phyloP scores from a whole-genome alignment of 1,139 yeast species.

The Yamadazyma jaroonii region DNA sequence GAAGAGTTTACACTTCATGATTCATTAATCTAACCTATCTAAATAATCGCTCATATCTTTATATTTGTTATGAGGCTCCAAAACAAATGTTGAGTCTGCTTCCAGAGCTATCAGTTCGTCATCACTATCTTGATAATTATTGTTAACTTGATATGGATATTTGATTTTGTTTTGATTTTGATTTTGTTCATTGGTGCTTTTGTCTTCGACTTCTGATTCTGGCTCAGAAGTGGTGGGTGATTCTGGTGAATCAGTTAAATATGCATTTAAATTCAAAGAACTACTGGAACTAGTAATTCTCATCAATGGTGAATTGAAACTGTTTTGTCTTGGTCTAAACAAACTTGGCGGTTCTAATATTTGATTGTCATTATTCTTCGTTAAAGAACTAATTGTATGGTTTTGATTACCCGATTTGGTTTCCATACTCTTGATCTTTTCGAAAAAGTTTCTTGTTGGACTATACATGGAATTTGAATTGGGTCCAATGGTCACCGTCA shows the following conservation, averaged over 20 bases:
- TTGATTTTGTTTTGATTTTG: not conserved
- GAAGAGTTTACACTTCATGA: not conserved
- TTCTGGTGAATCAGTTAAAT: conserved; percentile 30
- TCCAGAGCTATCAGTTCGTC: conserved; percentile 5
- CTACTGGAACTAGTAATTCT: conserved; percentile 43
- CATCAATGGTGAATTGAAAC: conserved; percentile 23
- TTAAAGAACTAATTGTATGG: conserved; percentile 36
- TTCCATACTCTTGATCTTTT: conserved; percentile 14
- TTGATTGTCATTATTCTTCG: conserved; percentile 11
- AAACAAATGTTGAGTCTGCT: conserved; percentile 17
- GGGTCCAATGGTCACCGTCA: conserved; percentile 15
- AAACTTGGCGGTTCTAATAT: conserved; percentile 41
- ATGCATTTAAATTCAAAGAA: conserved; percentile 44
- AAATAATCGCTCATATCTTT: conserved; percentile 26
- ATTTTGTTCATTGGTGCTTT: not conserved
- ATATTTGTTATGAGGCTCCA: conserved; percentile 5
- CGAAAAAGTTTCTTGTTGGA: conserved; percentile 17
- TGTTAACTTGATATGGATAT: not conserved
- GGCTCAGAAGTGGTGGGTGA: conserved; percentile 7
- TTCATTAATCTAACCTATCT: conserved; percentile 20
- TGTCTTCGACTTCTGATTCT: not conserved
- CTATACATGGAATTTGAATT: conserved; percentile 14
- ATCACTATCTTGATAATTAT: not conserved
- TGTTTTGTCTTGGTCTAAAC: conserved; percentile 18
- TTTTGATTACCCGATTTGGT: conserved; percentile 10